Percentiles rank a stretch among this genome's conserved stretches.
These are phyloP conservation scores for Zopfochytrium polystomum DNA, from an alignment of 371 early-diverging fungal species.

Conservation along the genomic window DNA sequence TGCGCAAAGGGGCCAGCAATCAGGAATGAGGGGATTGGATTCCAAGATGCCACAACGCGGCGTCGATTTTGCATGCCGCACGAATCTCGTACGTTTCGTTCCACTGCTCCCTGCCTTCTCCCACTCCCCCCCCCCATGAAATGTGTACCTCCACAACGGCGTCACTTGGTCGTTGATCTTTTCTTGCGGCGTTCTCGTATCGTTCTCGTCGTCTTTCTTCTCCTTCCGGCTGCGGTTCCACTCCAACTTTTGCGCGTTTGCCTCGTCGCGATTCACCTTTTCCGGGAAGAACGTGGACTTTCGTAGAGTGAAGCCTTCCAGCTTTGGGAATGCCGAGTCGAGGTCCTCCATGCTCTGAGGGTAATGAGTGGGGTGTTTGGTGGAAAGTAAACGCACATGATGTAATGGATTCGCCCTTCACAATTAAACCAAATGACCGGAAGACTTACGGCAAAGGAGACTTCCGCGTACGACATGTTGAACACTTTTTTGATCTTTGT, in stretches of 20 bases:
- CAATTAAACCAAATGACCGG: not conserved
- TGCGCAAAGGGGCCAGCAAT: not conserved
- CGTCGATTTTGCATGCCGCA: not conserved
- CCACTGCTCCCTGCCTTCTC: no score
- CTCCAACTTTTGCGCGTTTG: not conserved
- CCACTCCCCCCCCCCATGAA: no score
- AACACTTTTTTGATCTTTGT: conserved; percentile 49
- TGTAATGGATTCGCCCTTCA: not conserved
- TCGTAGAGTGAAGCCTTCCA: conserved; percentile 44
- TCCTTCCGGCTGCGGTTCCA: conserved; percentile 4
- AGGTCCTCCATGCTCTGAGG: conserved; percentile 47
- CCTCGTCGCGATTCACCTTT: conserved; percentile 15
- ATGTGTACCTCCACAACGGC: conserved; percentile 62
- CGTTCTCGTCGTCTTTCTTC: conserved; percentile 16
- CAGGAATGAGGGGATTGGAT: not conserved
- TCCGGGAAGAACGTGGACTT: conserved; percentile 39
- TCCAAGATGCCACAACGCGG: not conserved
- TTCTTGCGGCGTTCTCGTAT: conserved; percentile 58
- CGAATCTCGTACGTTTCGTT: no score
- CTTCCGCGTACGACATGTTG: conserved; percentile 43
- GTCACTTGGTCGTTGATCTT: conserved; percentile 71
- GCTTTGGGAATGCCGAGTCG: conserved; percentile 36
- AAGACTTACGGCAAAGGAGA: conserved; percentile 46
- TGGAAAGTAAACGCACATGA: not conserved
- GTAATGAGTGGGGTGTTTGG: not conserved